Evolutionary conservation across 768 basidiomycete genomes (phyloP).

Genomic region (Ramaria rubella): DNA sequence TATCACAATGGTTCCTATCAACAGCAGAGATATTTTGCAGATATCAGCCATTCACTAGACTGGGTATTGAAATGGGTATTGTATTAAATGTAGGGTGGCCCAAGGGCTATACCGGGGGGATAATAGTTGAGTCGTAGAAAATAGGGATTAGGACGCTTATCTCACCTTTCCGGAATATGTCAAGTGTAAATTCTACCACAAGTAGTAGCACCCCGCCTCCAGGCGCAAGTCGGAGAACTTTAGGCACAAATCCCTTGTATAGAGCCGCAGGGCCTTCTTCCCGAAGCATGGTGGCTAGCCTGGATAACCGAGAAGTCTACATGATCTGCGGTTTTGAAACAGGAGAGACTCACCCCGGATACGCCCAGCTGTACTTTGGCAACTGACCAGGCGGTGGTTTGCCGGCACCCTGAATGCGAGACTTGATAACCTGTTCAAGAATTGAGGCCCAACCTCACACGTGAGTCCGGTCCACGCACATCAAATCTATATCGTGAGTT

Average conservation of each 20-base stretch:
- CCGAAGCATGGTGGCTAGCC: conserved; percentile 66
- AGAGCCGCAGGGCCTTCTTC: conserved; percentile 84
- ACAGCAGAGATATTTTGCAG: too few species aligned
- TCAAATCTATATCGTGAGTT: conserved; percentile 6
- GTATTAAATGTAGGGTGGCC: conserved; percentile 44
- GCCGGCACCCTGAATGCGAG: conserved; percentile 78
- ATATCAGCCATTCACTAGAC: too few species aligned
- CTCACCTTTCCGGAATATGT: conserved; percentile 66
- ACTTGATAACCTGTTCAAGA: conserved; percentile 76
- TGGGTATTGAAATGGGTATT: conserved; percentile 2
- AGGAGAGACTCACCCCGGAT: conserved; percentile 54
- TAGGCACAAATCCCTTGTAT: conserved; percentile 94
- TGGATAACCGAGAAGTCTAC: conserved; percentile 15
- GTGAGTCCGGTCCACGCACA: conserved; percentile 1
- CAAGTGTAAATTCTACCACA: conserved; percentile 85
- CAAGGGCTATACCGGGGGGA: conserved; percentile 32
- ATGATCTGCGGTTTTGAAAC: background rate
- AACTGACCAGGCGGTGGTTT: conserved; percentile 54
- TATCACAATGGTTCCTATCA: too few species aligned
- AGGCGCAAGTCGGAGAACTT: conserved; percentile 90
- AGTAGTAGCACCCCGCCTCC: conserved; percentile 92
- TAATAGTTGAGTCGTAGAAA: background rate
- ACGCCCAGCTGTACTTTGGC: conserved; percentile 93
- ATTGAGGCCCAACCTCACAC: background rate
- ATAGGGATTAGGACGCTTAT: conserved; percentile 6